Evolutionary conservation across 306 rosid species (phyloP).

Genomic region (Vigna unguiculata): DNA sequence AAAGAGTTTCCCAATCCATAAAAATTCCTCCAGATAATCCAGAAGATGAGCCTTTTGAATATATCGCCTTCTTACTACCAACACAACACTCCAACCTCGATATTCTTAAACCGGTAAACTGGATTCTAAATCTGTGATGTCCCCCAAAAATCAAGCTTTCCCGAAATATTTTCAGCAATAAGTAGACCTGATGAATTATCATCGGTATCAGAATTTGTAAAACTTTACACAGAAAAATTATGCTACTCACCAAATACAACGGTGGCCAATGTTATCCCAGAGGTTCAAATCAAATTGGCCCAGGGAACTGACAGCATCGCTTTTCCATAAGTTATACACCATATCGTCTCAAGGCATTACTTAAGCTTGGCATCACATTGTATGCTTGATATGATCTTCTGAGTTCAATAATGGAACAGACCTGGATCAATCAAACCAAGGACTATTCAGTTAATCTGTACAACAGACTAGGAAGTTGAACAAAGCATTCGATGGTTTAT

Average conservation of each 20-base stretch:
- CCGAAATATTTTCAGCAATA: constrained; percentile 26
- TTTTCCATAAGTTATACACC: constrained; percentile 66
- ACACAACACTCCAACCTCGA: constrained; percentile 27
- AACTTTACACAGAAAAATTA: background rate
- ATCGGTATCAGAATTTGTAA: constrained; percentile 6
- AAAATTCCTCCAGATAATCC: constrained; percentile 9
- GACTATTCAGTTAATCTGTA: constrained; percentile 38
- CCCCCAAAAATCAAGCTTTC: constrained; percentile 36
- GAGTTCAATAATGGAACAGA: constrained; percentile 95
- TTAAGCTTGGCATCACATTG: constrained; percentile 94
- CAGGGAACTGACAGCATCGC: constrained; percentile 29
- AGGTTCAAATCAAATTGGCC: constrained; percentile 24
- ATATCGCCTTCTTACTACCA: constrained; percentile 29
- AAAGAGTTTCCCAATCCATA: constrained; percentile 31
- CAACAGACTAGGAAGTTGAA: constrained; percentile 33
- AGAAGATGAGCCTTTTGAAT: constrained; percentile 37
- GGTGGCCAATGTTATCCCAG: constrained; percentile 7
- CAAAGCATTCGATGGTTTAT: constrained; percentile 27
- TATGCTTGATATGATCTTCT: constrained; percentile 98
- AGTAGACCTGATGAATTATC: constrained; percentile 4
- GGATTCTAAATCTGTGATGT: constrained; percentile 2
- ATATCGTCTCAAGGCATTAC: constrained; percentile 90
- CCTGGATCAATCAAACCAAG: constrained; percentile 68
- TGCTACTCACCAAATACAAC: constrained; percentile 32
- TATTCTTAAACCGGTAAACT: constrained; percentile 11